Conservation (phyloP, 805 yeast species). For the Kazachstania bromeliacearum region DNA sequence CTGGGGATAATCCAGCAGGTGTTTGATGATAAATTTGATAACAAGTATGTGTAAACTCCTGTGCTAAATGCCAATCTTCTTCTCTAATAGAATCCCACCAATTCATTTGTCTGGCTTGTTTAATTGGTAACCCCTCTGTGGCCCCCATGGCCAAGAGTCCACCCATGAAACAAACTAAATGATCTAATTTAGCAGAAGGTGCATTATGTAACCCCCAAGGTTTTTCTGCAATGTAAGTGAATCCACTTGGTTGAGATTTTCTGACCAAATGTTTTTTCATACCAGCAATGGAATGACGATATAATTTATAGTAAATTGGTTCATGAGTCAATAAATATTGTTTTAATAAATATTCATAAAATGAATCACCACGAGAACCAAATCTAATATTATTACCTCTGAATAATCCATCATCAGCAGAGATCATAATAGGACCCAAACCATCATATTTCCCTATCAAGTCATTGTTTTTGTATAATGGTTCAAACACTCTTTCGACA, state of each 20-base stretch:
- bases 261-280: conserved; percentile 57
- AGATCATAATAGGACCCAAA: conserved; percentile 70
- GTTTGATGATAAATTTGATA: conserved; percentile 71
- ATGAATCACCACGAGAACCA: conserved; percentile 90
- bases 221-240: conserved; percentile 69
- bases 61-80: conserved; percentile 58
- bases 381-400: conserved; percentile 59
- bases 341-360: conserved; percentile 79
- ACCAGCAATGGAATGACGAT: conserved; percentile 67
- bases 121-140: conserved; percentile 53
- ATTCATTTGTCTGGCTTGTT: conserved; percentile 45
- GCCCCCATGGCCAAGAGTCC: conserved; percentile 86
- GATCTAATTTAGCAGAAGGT: conserved; percentile 74
- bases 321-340: conserved; percentile 73
- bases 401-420: conserved; percentile 65
- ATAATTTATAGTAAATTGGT: conserved; percentile 58
- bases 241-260: conserved; percentile 50
- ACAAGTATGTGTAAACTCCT: conserved; percentile 71
- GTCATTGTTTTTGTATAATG: conserved; percentile 51
- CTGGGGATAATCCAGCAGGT: conserved; percentile 79
- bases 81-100: conserved; percentile 53
- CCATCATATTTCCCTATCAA: conserved; percentile 41
- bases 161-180: conserved; percentile 84
- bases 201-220: conserved; percentile 53
- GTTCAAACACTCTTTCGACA: conserved; percentile 63